phyloP scores from a whole-genome alignment of 2,329 filamentous ascomycete genomes.

The Huntiella savannae region DNA sequence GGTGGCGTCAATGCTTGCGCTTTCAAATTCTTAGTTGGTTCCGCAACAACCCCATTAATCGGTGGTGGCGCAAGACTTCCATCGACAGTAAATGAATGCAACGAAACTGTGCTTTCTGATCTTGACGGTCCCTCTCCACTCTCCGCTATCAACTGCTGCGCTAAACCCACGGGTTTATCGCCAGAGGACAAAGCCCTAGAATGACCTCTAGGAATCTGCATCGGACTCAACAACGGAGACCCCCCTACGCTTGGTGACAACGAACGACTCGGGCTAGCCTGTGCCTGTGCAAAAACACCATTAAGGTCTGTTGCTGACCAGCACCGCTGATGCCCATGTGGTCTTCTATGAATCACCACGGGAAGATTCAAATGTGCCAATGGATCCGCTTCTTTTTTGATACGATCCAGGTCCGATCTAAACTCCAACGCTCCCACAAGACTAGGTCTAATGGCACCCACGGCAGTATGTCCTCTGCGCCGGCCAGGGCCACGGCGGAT shows the following conservation, averaged over 20 bases:
- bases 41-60: not conserved
- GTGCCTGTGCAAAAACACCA: conserved; percentile 2
- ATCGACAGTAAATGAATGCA: conserved; percentile 16
- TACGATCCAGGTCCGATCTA: conserved; percentile 67
- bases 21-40: not conserved
- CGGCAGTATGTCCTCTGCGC: conserved; percentile 41
- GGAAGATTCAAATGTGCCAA: conserved; percentile 15
- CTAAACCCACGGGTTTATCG: conserved; percentile 14
- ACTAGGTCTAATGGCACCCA: conserved; percentile 79
- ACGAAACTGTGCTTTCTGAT: conserved; percentile 11
- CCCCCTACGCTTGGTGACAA: no score
- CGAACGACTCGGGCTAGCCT: not conserved
- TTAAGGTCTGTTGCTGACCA: conserved; percentile 8
- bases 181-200: conserved; percentile 28
- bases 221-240: not conserved
- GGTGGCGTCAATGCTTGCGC: conserved; percentile 1
- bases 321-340: conserved; percentile 1
- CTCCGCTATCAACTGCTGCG: conserved; percentile 3
- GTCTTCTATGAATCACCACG: not conserved
- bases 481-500: conserved; percentile 48
- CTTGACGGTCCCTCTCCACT: conserved; percentile 5
- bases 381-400: conserved; percentile 37
- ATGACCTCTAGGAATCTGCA: not conserved
- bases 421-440: conserved; percentile 89
- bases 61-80: conserved; percentile 26